Evolutionary conservation across 2,329 filamentous ascomycete species (phyloP).

Genomic region (Alternaria triticimaculans): DNA sequence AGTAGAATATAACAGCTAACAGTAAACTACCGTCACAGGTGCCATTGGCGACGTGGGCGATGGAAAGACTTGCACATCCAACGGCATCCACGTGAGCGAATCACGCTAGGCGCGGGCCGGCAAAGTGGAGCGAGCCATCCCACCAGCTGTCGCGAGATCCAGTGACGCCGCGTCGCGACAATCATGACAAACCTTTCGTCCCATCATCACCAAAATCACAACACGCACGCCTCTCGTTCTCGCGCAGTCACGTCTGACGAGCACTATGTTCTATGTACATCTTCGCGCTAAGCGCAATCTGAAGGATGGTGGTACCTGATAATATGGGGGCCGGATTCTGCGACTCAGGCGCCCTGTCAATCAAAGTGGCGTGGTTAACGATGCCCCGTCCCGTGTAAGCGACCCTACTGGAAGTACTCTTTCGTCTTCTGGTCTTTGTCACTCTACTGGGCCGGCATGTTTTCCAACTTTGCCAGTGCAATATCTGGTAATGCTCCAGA

Average conservation of each 20-base stretch:
- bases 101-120: not conserved
- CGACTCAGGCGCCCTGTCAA: constrained; percentile 1
- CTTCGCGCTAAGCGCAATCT: not conserved
- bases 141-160: not conserved
- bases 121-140: not conserved
- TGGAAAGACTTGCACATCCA: not conserved
- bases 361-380: not conserved
- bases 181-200: not conserved
- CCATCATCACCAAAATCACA: not conserved
- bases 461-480: constrained; percentile 1
- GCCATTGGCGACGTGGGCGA: not conserved
- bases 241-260: not conserved
- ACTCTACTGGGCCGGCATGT: not conserved
- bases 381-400: not conserved
- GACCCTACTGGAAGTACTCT: not conserved
- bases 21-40: too few relatives aligned
- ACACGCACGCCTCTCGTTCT: not conserved
- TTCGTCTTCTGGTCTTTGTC: not conserved
- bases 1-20: too few relatives aligned
- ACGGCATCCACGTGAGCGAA: not conserved
- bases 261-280: not conserved
- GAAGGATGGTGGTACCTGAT: not conserved
- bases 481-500: constrained; percentile 2
- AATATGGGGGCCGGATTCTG: not conserved
- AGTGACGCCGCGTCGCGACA: not conserved